A percentile compares a stretch with the other conserved stretches of the same genome.
Evolutionary conservation across 2,329 filamentous ascomycete species (phyloP).

Genomic region (Plectosphaerella plurivora): DNA sequence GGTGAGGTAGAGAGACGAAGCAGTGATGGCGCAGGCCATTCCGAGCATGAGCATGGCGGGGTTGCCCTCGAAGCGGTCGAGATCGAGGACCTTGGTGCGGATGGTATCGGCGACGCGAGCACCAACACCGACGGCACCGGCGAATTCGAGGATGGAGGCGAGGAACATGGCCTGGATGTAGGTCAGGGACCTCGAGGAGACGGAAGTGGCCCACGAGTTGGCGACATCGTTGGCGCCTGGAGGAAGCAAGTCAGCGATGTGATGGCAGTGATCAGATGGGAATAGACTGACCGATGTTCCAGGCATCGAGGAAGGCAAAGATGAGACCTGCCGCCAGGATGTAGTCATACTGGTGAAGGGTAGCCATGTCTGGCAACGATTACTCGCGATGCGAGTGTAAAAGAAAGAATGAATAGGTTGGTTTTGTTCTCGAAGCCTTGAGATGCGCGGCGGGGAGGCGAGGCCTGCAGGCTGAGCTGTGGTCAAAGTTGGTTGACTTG

Average conservation of each 20-base stretch:
- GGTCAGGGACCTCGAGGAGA: constrained; percentile 63
- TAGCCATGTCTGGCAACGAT: constrained; percentile 21
- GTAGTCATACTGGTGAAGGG: constrained; percentile 54
- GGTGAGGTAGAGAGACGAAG: constrained; percentile 52
- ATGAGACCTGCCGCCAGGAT: constrained; percentile 60
- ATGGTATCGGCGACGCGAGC: constrained; percentile 58
- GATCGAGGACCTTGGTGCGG: constrained; percentile 53
- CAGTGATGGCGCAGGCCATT: constrained; percentile 51
- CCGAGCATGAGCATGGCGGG: constrained; percentile 54
- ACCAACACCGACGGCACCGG: constrained; percentile 57
- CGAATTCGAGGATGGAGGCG: constrained; percentile 56
- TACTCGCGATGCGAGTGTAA: neutral
- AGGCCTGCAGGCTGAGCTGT: neutral
- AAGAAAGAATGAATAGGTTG: neutral
- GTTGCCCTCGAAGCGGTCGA: constrained; percentile 36
- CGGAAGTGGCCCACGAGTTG: constrained; percentile 72
- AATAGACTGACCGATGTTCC: constrained; percentile 51
- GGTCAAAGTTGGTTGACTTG: neutral
- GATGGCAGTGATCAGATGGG: too few species aligned
- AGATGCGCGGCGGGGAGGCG: neutral
- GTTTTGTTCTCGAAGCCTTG: neutral
- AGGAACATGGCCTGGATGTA: constrained; percentile 57
- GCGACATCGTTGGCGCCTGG: constrained; percentile 61
- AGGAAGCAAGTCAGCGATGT: neutral
- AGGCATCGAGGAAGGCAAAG: constrained; percentile 62